Percentiles rank a stretch among this genome's conserved stretches.
Conservation (phyloP, 306 rosid species). For the Ceratonia siliqua region DNA sequence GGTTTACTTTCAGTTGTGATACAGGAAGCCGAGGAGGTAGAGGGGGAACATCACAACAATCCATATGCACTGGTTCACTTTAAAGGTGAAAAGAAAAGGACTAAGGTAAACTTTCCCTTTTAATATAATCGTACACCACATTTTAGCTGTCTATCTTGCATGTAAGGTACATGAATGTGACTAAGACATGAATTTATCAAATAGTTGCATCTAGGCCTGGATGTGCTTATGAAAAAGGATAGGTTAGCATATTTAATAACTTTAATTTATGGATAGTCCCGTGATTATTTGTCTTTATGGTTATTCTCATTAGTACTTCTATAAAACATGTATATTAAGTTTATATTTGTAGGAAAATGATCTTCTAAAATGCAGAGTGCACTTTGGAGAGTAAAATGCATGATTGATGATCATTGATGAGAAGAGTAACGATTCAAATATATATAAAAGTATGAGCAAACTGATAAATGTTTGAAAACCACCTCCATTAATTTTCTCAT, state of each 20-base stretch:
- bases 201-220: background rate
- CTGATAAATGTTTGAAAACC: no score
- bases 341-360: constrained; percentile 4
- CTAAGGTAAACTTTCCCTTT: constrained; percentile 57
- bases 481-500: no score
- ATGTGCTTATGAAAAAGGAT: background rate
- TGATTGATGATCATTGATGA: no score
- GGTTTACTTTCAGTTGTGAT: constrained; percentile 75
- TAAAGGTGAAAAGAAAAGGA: constrained; percentile 74
- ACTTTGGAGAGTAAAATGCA: no score
- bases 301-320: background rate
- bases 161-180: constrained; percentile 18
- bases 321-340: background rate
- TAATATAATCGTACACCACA: background rate
- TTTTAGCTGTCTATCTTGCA: constrained; percentile 9
- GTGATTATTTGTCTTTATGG: background rate
- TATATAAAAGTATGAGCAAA: no score
- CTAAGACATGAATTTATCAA: background rate
- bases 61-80: constrained; percentile 71
- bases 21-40: constrained; percentile 79
- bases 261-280: background rate
- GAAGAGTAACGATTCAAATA: no score
- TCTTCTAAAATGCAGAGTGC: no score
- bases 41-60: constrained; percentile 80
- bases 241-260: background rate